Base-by-base conservation (phyloP, 2,329 filamentous ascomycete species). In the Ophiostoma sp. region DNA sequence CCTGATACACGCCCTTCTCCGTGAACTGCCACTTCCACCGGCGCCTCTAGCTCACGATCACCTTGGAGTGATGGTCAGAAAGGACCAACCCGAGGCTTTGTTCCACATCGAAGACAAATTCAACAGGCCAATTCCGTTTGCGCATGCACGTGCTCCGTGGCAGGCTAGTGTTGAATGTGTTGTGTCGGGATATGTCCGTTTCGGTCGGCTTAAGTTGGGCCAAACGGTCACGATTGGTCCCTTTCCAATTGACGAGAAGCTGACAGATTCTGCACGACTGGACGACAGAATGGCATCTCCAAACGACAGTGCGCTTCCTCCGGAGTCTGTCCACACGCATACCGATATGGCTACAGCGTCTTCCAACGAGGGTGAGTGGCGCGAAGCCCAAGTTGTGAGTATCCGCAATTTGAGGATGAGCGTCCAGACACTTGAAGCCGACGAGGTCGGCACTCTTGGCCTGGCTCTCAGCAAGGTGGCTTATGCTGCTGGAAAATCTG, bases 31-130 rank as follows among this genome's bases (percentile, higher is more conserved):
- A 0, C 83, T 94, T 31, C 89, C 90, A 7, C 80, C 83, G 1
- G 75, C 79, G 0, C 84, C 85, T 8, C 86, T 84, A 1, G 77
- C 84, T 0, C 81, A 81, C 67, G 86, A 88, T 74, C 86, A 83
- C 72, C 79, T 84, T n/a, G 84, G 85, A 1, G 80, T 81, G 60
- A 81, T 81, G 1, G 76, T 87, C 69, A 87, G 88, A 71, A 86
- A 87, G 0, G 83, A 88, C 71, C 84, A 86, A 70, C 86, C 88
- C 1, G 81, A 82, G 4, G 86, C 86, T 44, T 80, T 97, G 1
- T 98, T 98, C 76, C 91, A 97, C 76, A 86, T 98, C 33, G 94
- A 98, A 77, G 94, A 97, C 75, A 88, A 93, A 0, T 98, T 96
- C 78, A 91, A 86, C 71, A 85, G 94, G 17, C 86, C 90, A 0